A percentile compares a stretch with the other conserved stretches of the same genome.
phyloP scores from a whole-genome alignment of 83 land plant genomes.

The Diphasiastrum complanatum region DNA sequence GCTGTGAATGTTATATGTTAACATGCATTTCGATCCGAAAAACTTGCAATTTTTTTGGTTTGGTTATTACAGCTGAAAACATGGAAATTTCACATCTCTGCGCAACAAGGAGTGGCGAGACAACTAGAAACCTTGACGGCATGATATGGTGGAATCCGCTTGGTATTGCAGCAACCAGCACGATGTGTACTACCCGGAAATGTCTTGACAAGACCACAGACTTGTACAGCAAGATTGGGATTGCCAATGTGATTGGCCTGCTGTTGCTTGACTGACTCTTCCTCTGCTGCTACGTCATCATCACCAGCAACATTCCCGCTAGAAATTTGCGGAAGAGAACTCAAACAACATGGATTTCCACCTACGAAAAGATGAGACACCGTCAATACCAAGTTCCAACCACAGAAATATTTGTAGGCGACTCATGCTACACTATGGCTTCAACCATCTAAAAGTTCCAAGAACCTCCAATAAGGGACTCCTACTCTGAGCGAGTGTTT shows the following conservation, averaged over 20 bases:
- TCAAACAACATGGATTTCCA: neutral
- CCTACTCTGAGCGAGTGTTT: too few species aligned
- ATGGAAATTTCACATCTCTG: too few species aligned
- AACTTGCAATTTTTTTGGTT: slow-evolving; percentile 4
- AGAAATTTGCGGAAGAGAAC: neutral
- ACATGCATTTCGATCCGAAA: too few species aligned
- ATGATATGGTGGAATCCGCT: slow-evolving; percentile 44
- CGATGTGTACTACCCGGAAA: slow-evolving; percentile 50
- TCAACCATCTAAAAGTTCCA: too few species aligned
- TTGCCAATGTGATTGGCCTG: slow-evolving; percentile 23
- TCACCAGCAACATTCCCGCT: slow-evolving; percentile 25
- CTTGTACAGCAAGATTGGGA: slow-evolving; percentile 57
- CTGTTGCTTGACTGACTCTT: slow-evolving; percentile 52
- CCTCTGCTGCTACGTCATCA: slow-evolving; percentile 84
- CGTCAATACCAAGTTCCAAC: too few species aligned
- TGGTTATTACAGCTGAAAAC: neutral
- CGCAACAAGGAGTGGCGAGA: slow-evolving; percentile 6
- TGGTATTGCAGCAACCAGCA: slow-evolving; percentile 47
- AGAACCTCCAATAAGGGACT: too few species aligned
- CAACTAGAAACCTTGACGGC: slow-evolving; percentile 51
- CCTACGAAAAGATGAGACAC: neutral
- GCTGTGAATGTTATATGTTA: too few species aligned
- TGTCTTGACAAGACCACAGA: slow-evolving; percentile 66
- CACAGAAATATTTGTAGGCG: too few species aligned
- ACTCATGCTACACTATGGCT: too few species aligned